Percentiles rank a stretch among this genome's conserved stretches.
phyloP scores from a whole-genome alignment of 495 filamentous ascomycete species.

The Aspergillus ellipticus region DNA sequence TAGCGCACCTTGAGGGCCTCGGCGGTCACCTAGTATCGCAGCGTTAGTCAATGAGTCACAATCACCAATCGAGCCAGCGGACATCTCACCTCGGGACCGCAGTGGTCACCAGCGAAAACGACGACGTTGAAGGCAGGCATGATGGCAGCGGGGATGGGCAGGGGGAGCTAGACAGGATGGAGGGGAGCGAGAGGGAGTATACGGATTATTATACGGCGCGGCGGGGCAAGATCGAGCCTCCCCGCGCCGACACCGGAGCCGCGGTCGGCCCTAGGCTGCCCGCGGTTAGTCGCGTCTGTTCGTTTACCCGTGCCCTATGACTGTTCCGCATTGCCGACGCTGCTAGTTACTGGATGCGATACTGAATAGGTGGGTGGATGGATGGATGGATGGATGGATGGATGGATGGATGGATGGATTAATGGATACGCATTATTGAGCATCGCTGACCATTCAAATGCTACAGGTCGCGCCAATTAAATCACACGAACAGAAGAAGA shows the following conservation, averaged over 20 bases:
- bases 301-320: background rate
- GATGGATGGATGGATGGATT: too few species aligned
- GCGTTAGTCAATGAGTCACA: conserved; percentile 15
- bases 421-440: background rate
- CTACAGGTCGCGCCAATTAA: background rate
- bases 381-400: too few species aligned
- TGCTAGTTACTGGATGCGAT: too few species aligned
- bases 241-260: conserved; percentile 30
- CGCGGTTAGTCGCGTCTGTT: background rate
- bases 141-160: conserved; percentile 16
- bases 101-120: conserved; percentile 86
- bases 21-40: conserved; percentile 45
- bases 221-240: conserved; percentile 13
- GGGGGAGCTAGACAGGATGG: conserved; percentile 16
- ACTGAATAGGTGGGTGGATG: too few species aligned
- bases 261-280: background rate
- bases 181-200: conserved; percentile 5
- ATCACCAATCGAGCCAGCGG: background rate
- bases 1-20: conserved; percentile 79
- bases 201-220: conserved; percentile 15
- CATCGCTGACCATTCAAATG: background rate
- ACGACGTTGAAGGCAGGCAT: conserved; percentile 56
- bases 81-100: conserved; percentile 79
- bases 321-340: background rate
- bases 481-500: conserved; percentile 7